Evolutionary conservation across 345 rosid genomes (phyloP).

Genomic region (Salix suchowensis): DNA sequence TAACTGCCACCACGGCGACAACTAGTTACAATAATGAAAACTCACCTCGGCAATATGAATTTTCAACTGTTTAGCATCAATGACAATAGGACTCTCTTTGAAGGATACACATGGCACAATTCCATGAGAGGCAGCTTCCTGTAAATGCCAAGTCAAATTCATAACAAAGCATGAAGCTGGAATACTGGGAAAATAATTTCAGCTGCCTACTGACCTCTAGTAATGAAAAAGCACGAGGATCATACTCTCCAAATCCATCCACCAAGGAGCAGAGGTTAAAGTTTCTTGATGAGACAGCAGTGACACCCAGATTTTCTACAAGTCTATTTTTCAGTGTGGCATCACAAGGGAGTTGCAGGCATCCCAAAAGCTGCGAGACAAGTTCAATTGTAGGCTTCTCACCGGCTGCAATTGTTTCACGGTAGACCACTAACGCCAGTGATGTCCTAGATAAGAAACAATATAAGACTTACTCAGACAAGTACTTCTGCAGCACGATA

Average conservation of each 20-base stretch:
- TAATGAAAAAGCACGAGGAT: constrained; percentile 84
- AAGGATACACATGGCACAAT: constrained; percentile 59
- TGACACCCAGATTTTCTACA: constrained; percentile 59
- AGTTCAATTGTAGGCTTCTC: constrained; percentile 63
- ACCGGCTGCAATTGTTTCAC: constrained; percentile 60
- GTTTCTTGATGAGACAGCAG: constrained; percentile 40
- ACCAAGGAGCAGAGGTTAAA: constrained; percentile 59
- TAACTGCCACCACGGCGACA: neutral
- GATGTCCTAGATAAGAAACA: constrained; percentile 53
- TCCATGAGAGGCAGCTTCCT: constrained; percentile 87
- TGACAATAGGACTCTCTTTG: constrained; percentile 48
- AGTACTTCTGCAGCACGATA: neutral
- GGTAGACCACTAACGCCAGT: constrained; percentile 65
- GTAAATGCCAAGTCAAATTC: constrained; percentile 7
- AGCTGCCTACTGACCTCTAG: constrained; percentile 57
- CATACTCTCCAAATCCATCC: constrained; percentile 95
- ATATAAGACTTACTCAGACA: constrained; percentile 13
- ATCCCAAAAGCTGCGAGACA: constrained; percentile 78
- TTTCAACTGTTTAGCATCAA: constrained; percentile 58
- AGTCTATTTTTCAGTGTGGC: constrained; percentile 56
- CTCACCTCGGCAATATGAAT: constrained; percentile 61
- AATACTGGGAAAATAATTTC: constrained; percentile 12
- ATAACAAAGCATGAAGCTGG: neutral
- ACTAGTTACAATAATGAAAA: neutral
- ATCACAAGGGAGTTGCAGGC: constrained; percentile 75